Base-by-base conservation (phyloP, 805 yeast genomes). In the Starmerella tilneyi region DNA sequence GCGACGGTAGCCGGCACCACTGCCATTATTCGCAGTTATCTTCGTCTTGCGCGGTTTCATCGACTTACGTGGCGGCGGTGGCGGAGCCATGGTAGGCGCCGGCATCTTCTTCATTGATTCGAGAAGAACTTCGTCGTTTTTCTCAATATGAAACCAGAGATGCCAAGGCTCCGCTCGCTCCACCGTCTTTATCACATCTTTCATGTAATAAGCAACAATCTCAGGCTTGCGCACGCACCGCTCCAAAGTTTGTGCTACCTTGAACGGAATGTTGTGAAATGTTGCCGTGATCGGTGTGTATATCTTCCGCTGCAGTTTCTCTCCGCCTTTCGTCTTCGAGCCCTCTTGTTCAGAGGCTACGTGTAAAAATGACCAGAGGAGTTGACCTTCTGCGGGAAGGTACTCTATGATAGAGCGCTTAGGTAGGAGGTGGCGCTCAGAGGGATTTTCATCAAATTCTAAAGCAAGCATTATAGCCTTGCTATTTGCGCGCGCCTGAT, bases 391-490 rank as follows among this genome's bases (percentile, higher is more conserved):
- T 1, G 52, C 53, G 8, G 54, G 45, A 12, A 59, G 41, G 20
- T 53, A 49, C 63, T 88, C 96, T 47, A 81, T 66, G 3, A 89
- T 72, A 1, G 94, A 73, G 50, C 84, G 75, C 52, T 78, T 78
- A 0, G 97, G 96, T 0, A 89, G 59, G 47, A 73, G 65, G 56
- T 73, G 89, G 47, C 97, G 71, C 7, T 79, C 79, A 37, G 79
- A 72, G 0, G 92, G 75, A 59, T 78, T 79, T 55, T 92, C 97
- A 22, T 73, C 72, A 64, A 78, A 89, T 61, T 92, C 98, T 60
- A 89, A 79, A 5, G 86, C 79, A 31, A 92, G 60, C 43, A 84
- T 81, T 4, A 48, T 43, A 1, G 56, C 47, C 19, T 48, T 38
- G 15, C 45, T 22, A 24, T 50, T 46, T 45, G 49, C 47, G 29